Conservation (phyloP, 495 filamentous ascomycete genomes). For the Xylaria flabelliformis region DNA sequence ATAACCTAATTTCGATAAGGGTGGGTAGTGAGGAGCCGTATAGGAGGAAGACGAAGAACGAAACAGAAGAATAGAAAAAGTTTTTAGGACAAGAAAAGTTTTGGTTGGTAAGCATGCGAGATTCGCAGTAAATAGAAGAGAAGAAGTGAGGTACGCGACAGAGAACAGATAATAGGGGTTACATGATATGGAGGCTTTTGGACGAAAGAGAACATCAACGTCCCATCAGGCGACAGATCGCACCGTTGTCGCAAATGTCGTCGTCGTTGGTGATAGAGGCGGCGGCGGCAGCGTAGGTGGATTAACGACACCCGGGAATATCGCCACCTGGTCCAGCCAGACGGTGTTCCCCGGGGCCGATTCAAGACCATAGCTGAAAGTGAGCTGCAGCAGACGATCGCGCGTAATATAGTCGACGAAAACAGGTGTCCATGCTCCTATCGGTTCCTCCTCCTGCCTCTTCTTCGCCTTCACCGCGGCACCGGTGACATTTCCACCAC, state of each 20-base stretch:
- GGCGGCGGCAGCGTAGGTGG: neutral
- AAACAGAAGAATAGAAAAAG: neutral
- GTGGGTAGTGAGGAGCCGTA: neutral
- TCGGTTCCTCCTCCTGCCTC: neutral
- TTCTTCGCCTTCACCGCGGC: neutral
- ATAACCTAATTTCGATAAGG: neutral
- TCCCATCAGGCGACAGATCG: neutral
- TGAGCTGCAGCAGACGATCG: constrained; percentile 26
- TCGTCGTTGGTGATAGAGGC: neutral
- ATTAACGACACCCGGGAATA: neutral
- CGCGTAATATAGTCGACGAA: constrained; percentile 10
- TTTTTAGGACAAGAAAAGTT: neutral
- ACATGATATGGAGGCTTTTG: neutral
- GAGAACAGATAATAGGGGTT: neutral
- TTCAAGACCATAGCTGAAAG: constrained; percentile 17
- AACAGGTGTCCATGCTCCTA: constrained; percentile 16
- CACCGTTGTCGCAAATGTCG: constrained; percentile 12
- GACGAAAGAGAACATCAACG: neutral
- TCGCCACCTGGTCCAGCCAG: constrained; percentile 25
- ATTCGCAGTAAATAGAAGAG: neutral
- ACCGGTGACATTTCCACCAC: neutral
- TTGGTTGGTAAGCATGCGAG: neutral
- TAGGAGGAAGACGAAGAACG: neutral
- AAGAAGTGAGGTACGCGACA: neutral
- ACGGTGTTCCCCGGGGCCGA: constrained; percentile 17